Percentiles rank a stretch among this genome's conserved stretches.
phyloP scores from a whole-genome alignment of 2,329 filamentous ascomycete species.

The Trichoderma asperellum region DNA sequence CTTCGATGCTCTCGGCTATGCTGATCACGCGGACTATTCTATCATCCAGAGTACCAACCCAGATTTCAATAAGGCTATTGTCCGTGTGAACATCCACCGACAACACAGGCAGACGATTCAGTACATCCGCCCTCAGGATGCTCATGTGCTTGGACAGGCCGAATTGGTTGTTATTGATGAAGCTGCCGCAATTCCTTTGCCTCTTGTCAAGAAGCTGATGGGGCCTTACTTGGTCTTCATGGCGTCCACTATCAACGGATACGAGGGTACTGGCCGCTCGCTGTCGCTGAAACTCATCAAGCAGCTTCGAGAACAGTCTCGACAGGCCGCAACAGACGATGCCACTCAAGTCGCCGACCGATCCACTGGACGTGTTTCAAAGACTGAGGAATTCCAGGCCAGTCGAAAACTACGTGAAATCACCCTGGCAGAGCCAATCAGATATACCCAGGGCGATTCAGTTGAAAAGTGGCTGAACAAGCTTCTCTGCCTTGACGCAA shows the following conservation, averaged over 20 bases:
- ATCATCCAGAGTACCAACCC: constrained; percentile 98
- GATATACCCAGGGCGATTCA: constrained; percentile 86
- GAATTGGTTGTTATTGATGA: constrained; percentile 97
- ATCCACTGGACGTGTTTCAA: constrained; percentile 72
- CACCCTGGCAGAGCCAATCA: constrained; percentile 88
- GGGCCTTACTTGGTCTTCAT: constrained; percentile 98
- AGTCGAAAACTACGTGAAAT: constrained; percentile 87
- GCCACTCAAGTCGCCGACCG: constrained; percentile 75
- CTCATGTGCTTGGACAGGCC: constrained; percentile 91
- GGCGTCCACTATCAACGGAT: constrained; percentile 98
- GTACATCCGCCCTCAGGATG: constrained; percentile 96
- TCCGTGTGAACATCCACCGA: constrained; percentile 92
- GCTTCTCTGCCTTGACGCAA: constrained; percentile 90
- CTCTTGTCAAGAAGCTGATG: constrained; percentile 90
- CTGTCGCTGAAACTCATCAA: constrained; percentile 96
- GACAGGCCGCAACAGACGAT: constrained; percentile 60
- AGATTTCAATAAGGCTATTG: constrained; percentile 98
- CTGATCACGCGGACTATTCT: constrained; percentile 95
- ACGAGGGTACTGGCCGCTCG: constrained; percentile 94
- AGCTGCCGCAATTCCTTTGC: constrained; percentile 92
- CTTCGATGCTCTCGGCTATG: constrained; percentile 90
- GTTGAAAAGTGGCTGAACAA: constrained; percentile 98
- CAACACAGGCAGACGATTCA: constrained; percentile 97
- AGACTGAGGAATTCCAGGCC: constrained; percentile 65
- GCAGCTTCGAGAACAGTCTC: constrained; percentile 90